A percentile compares a stretch with the other conserved stretches of the same genome.
These are phyloP conservation scores for Trypanosoma grayi DNA, from an alignment of 208 protist species.

Conservation along the genomic window DNA sequence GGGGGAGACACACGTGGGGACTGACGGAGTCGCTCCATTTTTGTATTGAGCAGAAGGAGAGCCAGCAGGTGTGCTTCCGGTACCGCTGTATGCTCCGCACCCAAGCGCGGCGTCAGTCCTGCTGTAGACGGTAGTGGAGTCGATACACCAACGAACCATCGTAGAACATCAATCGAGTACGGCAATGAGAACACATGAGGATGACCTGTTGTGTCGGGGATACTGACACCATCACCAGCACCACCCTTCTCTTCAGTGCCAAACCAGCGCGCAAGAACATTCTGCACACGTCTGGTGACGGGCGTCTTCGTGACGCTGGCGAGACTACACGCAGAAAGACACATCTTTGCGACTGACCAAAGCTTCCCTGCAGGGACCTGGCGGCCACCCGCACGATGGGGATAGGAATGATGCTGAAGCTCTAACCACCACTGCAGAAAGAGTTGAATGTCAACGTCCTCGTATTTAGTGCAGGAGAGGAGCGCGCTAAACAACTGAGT, in stretches of 20 bases:
- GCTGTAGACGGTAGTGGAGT: neutral
- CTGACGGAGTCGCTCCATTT: neutral
- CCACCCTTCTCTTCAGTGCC: neutral
- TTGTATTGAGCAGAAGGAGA: constrained; percentile 10
- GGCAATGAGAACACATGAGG: constrained; percentile 4
- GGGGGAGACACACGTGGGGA: no score
- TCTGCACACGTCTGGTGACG: constrained; percentile 3
- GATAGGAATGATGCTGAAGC: neutral
- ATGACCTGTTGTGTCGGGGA: constrained; percentile 1
- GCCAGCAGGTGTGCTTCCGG: neutral
- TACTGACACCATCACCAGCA: neutral
- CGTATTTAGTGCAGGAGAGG: constrained; percentile 18
- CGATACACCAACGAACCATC: constrained; percentile 3
- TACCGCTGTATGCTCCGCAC: neutral
- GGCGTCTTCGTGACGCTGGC: neutral
- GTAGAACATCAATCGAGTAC: neutral
- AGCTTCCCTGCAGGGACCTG: neutral
- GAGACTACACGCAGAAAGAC: constrained; percentile 4
- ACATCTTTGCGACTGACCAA: neutral
- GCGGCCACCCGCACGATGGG: neutral
- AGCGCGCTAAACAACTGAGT: constrained; percentile 13
- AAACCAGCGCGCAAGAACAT: constrained; percentile 7
- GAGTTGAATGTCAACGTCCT: constrained; percentile 9
- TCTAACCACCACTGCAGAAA: constrained; percentile 17
- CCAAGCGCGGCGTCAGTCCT: neutral